These are phyloP conservation scores for Purpureocillium takamizusanense DNA, from an alignment of 2,329 filamentous ascomycete genomes.

Conservation along the genomic window DNA sequence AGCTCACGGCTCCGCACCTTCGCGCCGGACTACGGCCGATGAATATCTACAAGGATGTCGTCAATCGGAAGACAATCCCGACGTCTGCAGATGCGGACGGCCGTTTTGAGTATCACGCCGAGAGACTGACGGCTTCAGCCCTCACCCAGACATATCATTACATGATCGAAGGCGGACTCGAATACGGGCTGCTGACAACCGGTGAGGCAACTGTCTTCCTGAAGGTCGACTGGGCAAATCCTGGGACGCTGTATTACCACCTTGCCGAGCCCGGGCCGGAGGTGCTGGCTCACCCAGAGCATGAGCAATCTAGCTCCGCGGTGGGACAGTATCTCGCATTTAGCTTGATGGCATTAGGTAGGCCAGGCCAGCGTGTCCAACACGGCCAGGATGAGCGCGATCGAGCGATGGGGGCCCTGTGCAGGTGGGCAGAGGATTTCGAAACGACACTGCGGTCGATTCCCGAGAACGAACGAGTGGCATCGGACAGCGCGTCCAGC, in stretches of 20 bases:
- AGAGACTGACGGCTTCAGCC: conserved; percentile 28
- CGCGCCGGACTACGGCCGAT: conserved; percentile 30
- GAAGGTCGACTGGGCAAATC: conserved; percentile 19
- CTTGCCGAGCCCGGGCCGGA: conserved; percentile 19
- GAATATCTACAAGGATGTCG: conserved; percentile 28
- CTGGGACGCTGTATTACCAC: conserved; percentile 19
- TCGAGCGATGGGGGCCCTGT: background rate
- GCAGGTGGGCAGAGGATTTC: conserved; percentile 14
- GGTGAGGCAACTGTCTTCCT: conserved; percentile 35
- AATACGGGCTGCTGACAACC: conserved; percentile 33
- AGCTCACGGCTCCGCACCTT: conserved; percentile 32
- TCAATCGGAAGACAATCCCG: conserved; percentile 15
- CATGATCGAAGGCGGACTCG: conserved; percentile 35
- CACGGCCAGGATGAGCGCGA: background rate
- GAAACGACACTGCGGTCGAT: conserved; percentile 13
- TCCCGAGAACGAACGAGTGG: conserved; percentile 8
- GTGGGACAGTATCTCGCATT: conserved; percentile 16
- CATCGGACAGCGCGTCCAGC: conserved; percentile 5
- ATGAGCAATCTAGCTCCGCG: conserved; percentile 13
- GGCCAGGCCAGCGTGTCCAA: background rate
- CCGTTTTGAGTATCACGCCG: conserved; percentile 23
- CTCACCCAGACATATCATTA: conserved; percentile 39
- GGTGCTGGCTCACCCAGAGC: conserved; percentile 11
- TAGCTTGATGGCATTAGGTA: background rate
- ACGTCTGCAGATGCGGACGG: conserved; percentile 16